Evolutionary conservation across 1,284 basidiomycete genomes (phyloP).

Genomic region (Sporisorium sorghi): DNA sequence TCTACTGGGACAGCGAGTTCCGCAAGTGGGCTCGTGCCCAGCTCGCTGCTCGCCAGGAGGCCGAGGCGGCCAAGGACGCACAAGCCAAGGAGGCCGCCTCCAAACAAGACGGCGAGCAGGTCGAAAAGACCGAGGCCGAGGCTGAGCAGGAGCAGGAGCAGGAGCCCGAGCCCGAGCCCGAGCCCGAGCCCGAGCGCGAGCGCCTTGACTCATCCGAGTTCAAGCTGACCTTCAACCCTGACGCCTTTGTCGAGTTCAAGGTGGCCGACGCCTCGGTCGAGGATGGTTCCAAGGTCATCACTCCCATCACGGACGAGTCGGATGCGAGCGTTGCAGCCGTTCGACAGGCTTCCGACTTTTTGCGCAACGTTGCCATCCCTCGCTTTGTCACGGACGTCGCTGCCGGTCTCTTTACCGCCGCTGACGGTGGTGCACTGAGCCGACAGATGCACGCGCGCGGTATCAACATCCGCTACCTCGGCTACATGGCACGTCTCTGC

Average conservation of each 20-base stretch:
- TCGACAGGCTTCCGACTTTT: conserved; percentile 72
- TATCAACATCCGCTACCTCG: conserved; percentile 76
- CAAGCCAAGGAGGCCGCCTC: conserved; percentile 39
- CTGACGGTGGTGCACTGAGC: conserved; percentile 73
- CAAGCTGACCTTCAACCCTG: conserved; percentile 74
- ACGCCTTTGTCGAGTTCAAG: conserved; percentile 73
- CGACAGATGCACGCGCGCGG: conserved; percentile 73
- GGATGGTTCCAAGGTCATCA: conserved; percentile 51
- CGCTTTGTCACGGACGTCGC: conserved; percentile 72
- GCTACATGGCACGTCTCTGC: conserved; percentile 69
- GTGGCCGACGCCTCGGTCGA: conserved; percentile 42
- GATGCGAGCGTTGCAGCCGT: conserved; percentile 73
- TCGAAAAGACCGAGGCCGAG: conserved; percentile 28
- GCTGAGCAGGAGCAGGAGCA: conserved; percentile 30
- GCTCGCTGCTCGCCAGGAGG: conserved; percentile 67
- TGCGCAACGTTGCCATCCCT: conserved; percentile 72
- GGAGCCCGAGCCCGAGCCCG: conserved; percentile 49
- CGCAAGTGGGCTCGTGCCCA: conserved; percentile 73
- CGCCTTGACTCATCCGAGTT: conserved; percentile 70
- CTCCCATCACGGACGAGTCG: conserved; percentile 71
- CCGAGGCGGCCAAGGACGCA: conserved; percentile 40
- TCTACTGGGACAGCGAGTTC: conserved; percentile 73
- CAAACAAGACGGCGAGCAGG: conserved; percentile 30
- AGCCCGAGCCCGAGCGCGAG: conserved; percentile 47
- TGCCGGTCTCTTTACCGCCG: conserved; percentile 70